A percentile compares a stretch with the other conserved stretches of the same genome.
phyloP scores from a whole-genome alignment of 2,329 filamentous ascomycete genomes.

The Conoideocrella luteorostrata region DNA sequence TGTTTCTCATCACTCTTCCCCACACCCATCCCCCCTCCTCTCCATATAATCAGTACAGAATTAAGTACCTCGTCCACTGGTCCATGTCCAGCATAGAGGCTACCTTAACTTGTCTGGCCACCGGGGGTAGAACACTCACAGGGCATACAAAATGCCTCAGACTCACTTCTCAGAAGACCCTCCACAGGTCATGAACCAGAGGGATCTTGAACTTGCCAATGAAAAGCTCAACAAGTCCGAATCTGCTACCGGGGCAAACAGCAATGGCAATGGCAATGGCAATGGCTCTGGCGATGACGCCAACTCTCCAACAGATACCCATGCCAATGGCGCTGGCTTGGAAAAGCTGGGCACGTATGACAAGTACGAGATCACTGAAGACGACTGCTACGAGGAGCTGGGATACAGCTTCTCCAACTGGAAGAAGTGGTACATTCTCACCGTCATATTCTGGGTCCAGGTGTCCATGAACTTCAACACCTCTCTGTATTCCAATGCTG shows the following conservation, averaged over 20 bases:
- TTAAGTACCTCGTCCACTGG: not conserved
- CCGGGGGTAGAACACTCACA: not conserved
- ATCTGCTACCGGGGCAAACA: slow-evolving; percentile 7
- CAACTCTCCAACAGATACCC: slow-evolving; percentile 18
- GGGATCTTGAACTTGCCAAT: slow-evolving; percentile 30
- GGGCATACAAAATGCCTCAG: slow-evolving; percentile 19
- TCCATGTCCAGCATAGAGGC: not conserved
- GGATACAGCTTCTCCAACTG: slow-evolving; percentile 53
- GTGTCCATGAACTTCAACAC: slow-evolving; percentile 77
- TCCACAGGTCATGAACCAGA: slow-evolving; percentile 29
- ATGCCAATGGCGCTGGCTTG: slow-evolving; percentile 23
- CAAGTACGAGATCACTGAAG: slow-evolving; percentile 42
- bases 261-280: slow-evolving; percentile 2
- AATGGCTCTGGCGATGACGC: slow-evolving; percentile 9
- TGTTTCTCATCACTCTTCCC: not conserved
- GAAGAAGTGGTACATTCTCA: slow-evolving; percentile 68
- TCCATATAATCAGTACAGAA: too few species aligned
- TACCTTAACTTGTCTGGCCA: not conserved
- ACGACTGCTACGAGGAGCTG: slow-evolving; percentile 60
- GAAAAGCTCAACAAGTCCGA: slow-evolving; percentile 27
- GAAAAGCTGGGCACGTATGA: slow-evolving; percentile 32
- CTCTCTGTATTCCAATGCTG: slow-evolving; percentile 64
- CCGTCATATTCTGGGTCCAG: slow-evolving; percentile 68
- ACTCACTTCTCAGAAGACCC: slow-evolving; percentile 30
- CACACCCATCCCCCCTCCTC: not conserved